Evolutionary conservation across 768 basidiomycete species (phyloP).

Genomic region (Phanerochaete sordida): DNA sequence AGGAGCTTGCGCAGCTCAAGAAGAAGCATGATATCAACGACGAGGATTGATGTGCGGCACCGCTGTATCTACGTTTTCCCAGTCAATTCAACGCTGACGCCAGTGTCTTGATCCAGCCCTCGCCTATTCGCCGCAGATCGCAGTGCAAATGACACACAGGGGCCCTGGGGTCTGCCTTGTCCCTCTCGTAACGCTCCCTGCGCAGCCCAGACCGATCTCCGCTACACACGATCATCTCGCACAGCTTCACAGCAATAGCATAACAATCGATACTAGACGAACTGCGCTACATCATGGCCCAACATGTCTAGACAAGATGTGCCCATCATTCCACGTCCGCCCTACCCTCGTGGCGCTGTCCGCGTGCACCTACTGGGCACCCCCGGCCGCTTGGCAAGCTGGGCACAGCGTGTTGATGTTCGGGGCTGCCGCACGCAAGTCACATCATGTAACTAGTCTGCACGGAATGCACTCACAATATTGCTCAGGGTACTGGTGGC

Average conservation of each 20-base stretch:
- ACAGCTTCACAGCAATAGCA: neutral
- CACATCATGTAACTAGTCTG: conserved; percentile 3
- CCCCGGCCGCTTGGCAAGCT: conserved; percentile 30
- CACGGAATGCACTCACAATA: conserved; percentile 38
- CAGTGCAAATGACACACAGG: neutral
- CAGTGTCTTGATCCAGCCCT: neutral
- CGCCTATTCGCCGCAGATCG: neutral
- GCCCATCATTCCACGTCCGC: neutral
- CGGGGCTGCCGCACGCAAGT: conserved; percentile 39
- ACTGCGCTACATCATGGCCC: neutral
- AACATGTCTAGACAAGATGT: neutral
- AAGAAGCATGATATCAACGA: conserved; percentile 76
- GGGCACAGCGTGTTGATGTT: conserved; percentile 61
- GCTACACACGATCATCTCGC: neutral
- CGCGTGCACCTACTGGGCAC: neutral
- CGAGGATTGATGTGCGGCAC: conserved; percentile 47
- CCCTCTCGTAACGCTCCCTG: neutral
- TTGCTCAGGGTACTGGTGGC: conserved; percentile 41
- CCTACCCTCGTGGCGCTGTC: neutral
- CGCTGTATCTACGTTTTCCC: neutral
- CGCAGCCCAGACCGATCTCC: neutral
- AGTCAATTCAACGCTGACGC: neutral
- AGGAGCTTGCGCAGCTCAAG: conserved; percentile 85
- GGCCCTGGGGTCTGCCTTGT: neutral
- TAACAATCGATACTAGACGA: neutral